Base-by-base conservation (phyloP, 129 eudicot species). In the Saussurea involucrata region DNA sequence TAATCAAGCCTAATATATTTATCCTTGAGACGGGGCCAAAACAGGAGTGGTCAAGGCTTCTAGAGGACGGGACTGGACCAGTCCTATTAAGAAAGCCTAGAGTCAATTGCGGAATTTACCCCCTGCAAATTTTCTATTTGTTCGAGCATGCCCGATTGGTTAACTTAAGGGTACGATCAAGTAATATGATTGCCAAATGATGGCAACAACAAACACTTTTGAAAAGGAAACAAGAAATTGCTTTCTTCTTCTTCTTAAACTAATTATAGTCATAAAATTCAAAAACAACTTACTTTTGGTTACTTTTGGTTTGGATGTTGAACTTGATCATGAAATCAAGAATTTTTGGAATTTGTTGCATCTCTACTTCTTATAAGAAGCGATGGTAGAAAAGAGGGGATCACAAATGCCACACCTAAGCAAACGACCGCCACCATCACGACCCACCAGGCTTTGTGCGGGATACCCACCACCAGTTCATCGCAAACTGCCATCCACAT, bases 401-500 rank as follows among this genome's bases (percentile, higher is more conserved):
- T 66, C 55, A 80, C 75, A 11, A 86, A 72, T 15, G 94, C 98
- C 34, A 95, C n/a, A 33, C 77, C 90, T 81, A 95, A 78, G 81
- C 97, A 89, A 66, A 86, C 44, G 76, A 91, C 34, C 11, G 82
- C 92, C 69, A 91, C 64, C 18, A 85, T 67, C 25, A 82, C 98
- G 53, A 95, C 92, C 78, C 76, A 88, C 98, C 98, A 95, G 0
- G 96, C 98, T 66, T 89, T 69, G 74, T 81, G 88, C 20, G 98
- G 98, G 69, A 95, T 89, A 31, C 97, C 97, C 24, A 95, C 33
- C 46, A 89, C 7, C 31, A 95, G 83, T 68, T 95, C 98, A 86
- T 95, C 98, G 80, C 97, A 91, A 81, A 95, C 98, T 93, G 93
- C 77, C 78, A 86, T 46, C 34, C 71, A 78, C 18, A 78, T 20